Conservation (phyloP, 345 rosid species). For the Euphorbia peplus region DNA sequence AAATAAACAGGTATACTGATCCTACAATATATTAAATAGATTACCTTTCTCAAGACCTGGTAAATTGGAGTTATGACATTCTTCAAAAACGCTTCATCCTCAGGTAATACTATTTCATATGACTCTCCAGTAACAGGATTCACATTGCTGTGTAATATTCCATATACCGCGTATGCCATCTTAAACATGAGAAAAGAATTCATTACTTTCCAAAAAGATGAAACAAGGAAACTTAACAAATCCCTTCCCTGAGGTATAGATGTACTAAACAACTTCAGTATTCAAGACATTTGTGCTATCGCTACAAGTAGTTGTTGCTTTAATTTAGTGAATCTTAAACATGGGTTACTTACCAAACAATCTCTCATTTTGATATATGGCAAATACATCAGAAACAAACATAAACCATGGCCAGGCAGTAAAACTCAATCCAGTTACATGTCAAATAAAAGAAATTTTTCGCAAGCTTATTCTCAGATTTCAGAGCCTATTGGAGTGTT, state of each 20-base stretch:
- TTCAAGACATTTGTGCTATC: neutral
- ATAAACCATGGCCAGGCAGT: neutral
- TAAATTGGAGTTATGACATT: conserved; percentile 76
- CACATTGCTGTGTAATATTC: conserved; percentile 49
- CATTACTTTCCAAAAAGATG: conserved; percentile 20
- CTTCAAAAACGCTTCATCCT: conserved; percentile 80
- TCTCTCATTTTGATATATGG: neutral
- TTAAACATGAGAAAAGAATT: conserved; percentile 29
- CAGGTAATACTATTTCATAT: conserved; percentile 42
- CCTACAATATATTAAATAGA: conserved; percentile 12
- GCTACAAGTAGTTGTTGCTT: no score
- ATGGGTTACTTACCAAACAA: no score
- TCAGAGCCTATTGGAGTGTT: neutral
- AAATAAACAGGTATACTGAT: neutral
- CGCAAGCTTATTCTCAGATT: neutral
- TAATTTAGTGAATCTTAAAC: neutral
- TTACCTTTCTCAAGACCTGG: conserved; percentile 69
- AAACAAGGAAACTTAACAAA: conserved; percentile 2
- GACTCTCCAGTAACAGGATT: conserved; percentile 54
- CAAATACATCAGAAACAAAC: neutral
- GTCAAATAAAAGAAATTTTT: neutral
- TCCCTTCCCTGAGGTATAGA: neutral
- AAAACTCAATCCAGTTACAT: neutral
- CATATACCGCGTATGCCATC: conserved; percentile 79
- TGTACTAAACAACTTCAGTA: neutral